These are phyloP conservation scores for Magnaporthiopsis incrustans DNA, from an alignment of 2,329 filamentous ascomycete genomes.

Conservation along the genomic window DNA sequence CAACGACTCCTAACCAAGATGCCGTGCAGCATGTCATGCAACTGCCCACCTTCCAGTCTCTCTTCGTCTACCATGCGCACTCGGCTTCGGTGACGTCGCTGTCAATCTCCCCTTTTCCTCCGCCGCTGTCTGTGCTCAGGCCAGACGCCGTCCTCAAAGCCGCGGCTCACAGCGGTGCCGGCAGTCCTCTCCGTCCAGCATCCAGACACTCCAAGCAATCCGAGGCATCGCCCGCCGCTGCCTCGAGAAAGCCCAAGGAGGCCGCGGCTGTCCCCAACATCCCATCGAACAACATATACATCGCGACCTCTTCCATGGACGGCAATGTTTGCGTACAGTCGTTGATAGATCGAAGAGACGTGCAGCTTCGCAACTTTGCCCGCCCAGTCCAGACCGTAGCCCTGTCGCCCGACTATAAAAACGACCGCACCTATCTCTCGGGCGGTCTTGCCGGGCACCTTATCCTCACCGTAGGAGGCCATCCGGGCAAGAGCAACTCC, in stretches of 20 bases:
- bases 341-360: conserved; percentile 79
- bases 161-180: conserved; percentile 24
- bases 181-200: conserved; percentile 24
- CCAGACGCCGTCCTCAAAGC: conserved; percentile 31
- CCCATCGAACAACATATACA: conserved; percentile 84
- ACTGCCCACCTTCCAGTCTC: conserved; percentile 68
- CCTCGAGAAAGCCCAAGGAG: conserved; percentile 44
- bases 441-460: conserved; percentile 83
- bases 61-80: conserved; percentile 88
- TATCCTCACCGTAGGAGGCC: conserved; percentile 76
- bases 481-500: conserved; percentile 73
- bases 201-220: conserved; percentile 33
- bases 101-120: conserved; percentile 80
- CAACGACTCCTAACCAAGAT: conserved; percentile 18
- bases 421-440: conserved; percentile 80
- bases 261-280: conserved; percentile 55
- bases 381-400: conserved; percentile 87
- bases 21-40: conserved; percentile 68
- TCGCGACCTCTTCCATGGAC: conserved; percentile 90
- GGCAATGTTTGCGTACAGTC: conserved; percentile 92
- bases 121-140: conserved; percentile 38
- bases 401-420: conserved; percentile 90
- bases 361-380: conserved; percentile 86
- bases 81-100: conserved; percentile 83
- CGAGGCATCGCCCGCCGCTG: conserved; percentile 38